Base-by-base conservation (phyloP, 2,329 filamentous ascomycete species). In the Curvularia verruculosa region DNA sequence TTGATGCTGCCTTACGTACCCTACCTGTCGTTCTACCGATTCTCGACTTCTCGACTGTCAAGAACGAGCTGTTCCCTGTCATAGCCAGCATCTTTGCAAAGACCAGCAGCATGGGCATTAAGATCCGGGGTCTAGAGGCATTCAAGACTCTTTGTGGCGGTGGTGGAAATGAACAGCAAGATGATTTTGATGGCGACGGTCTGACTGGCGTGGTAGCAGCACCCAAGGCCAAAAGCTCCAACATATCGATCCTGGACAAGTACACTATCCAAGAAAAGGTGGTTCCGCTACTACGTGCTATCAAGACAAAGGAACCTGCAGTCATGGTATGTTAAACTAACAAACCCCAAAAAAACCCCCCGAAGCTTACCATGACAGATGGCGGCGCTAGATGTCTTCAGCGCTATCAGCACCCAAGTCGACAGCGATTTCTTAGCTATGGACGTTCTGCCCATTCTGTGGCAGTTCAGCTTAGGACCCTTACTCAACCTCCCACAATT, bases 261-360 rank as follows among this genome's bases (percentile, higher is more conserved):
- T 98, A 95, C 72, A 98, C 95, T 0, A 94, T 99, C 79, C 95
- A 99, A 75, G 95, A 99, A 74, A 98, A 97, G 80, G 90, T 99
- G 31, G 85, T 98, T 0, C 95, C 95, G 0, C 80, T 98, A 4
- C 83, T 99, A 59, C 92, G 91, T 70, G 92, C 84, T 1, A 98
- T 99, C 79, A 98, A 96, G 78, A 99, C 95, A 0, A 98, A 96
- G 73, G 95, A 99, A 75, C 95, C 95, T 0, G 93, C 92, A 7
- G 95, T 99, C 9, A 98, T 98, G 91, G 79, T 81, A 74, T 62
- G 76, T 61, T 39, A 1, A 9, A 10, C 13, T n/a, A 21, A 24
- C 23, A 0, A 3, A 10, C 21, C 5, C 37, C 23, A 48, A 60
- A 41, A n/a, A 21, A 15, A 49, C n/a, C n/a, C n/a, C n/a, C n/a